Conservation (phyloP, 331 rosid genomes). For the Quercus lobata region DNA sequence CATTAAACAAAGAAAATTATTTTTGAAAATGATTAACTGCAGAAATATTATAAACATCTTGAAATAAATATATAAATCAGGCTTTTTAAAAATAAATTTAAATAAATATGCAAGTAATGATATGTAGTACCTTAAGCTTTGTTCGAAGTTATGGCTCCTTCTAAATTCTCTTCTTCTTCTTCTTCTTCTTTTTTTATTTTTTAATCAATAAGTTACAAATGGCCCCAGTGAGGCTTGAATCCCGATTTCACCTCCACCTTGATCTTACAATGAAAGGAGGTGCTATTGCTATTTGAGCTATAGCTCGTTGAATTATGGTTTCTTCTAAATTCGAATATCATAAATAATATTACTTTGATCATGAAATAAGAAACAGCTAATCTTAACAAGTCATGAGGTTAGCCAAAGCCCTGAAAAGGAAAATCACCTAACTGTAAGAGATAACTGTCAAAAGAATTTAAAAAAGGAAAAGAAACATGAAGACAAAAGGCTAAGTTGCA, state of each 20-base stretch:
- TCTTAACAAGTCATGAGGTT: not conserved
- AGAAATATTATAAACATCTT: not conserved
- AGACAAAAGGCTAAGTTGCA: not conserved
- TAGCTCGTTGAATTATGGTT: too few relatives aligned
- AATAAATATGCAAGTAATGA: too few relatives aligned
- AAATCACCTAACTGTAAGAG: not conserved
- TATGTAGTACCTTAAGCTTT: too few relatives aligned
- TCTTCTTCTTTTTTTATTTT: not conserved
- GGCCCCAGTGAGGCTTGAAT: too few relatives aligned
- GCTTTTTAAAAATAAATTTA: not conserved
- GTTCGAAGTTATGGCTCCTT: not conserved
- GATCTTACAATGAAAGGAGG: too few relatives aligned
- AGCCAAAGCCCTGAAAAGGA: not conserved
- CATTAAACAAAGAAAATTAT: too few relatives aligned
- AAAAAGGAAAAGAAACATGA: not conserved
- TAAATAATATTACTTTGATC: not conserved
- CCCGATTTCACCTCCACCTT: too few relatives aligned
- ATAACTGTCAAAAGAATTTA: not conserved
- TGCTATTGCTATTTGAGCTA: too few relatives aligned
- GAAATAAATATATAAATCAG: not conserved
- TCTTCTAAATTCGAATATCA: not conserved
- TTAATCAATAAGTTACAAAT: too few relatives aligned
- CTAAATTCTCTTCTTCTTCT: not conserved
- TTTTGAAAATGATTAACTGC: not conserved
- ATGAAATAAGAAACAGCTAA: not conserved